Evolutionary conservation across 1,139 yeast genomes (phyloP).

Genomic region (Arxiozyma bovina): DNA sequence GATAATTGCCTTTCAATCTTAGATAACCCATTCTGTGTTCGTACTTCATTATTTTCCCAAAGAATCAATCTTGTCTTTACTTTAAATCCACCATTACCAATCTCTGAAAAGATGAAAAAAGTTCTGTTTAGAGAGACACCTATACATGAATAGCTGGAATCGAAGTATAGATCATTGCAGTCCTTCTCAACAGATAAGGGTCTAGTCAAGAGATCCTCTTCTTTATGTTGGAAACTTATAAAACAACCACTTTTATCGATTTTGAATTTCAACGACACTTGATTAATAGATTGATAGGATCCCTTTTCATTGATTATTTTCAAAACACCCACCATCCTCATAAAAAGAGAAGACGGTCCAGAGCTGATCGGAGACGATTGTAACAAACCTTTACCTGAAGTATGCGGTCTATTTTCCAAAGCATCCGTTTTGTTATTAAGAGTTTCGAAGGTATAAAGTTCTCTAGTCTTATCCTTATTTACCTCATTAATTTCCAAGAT

Average conservation of each 20-base stretch:
- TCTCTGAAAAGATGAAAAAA: background rate
- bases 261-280: background rate
- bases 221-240: conserved; percentile 1
- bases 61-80: background rate
- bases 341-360: background rate
- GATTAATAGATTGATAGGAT: background rate
- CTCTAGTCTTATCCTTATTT: background rate
- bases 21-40: background rate
- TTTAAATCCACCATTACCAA: background rate
- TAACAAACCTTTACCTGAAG: conserved; percentile 9
- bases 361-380: conserved; percentile 8
- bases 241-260: background rate
- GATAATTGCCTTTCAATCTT: background rate
- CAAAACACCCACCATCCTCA: conserved; percentile 1
- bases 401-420: conserved; percentile 2
- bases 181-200: conserved; percentile 8
- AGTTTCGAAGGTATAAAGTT: background rate
- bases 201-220: background rate
- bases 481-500: background rate
- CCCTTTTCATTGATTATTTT: background rate
- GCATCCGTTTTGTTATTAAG: background rate
- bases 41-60: background rate
- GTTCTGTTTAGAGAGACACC: conserved; percentile 1
- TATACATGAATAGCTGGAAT: conserved; percentile 7
- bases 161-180: conserved; percentile 11